Conservation (phyloP, 164 flowering plant species). For the Vitis rotundifolia region DNA sequence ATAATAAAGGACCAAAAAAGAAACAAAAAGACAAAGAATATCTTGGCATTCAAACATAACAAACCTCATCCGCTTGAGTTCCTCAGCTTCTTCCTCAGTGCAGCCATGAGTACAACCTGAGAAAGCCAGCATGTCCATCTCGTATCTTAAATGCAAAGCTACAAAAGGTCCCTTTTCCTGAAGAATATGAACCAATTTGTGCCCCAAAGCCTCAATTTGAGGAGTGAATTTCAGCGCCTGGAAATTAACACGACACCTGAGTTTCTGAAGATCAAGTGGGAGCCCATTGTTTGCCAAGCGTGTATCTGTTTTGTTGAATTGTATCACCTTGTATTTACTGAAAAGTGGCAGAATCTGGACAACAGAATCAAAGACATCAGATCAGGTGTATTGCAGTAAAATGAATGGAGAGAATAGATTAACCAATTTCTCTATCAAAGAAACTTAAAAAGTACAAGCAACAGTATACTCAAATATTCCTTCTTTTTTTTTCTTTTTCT, state of each 20-base stretch:
- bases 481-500: no score
- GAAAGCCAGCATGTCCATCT: slow-evolving; percentile 97
- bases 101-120: slow-evolving; percentile 93
- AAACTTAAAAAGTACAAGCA: background rate
- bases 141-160: slow-evolving; percentile 88
- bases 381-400: background rate
- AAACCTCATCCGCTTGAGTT: slow-evolving; percentile 80
- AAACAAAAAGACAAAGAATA: background rate
- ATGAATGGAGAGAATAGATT: no score
- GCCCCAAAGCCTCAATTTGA: slow-evolving; percentile 73
- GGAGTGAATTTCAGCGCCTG: slow-evolving; percentile 81
- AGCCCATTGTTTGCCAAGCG: slow-evolving; percentile 87
- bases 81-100: slow-evolving; percentile 66
- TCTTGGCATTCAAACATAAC: slow-evolving; percentile 12
- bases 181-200: slow-evolving; percentile 63
- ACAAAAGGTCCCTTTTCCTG: slow-evolving; percentile 66
- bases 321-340: slow-evolving; percentile 55
- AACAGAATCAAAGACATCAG: slow-evolving; percentile 1
- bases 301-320: slow-evolving; percentile 83
- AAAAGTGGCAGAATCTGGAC: slow-evolving; percentile 83
- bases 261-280: slow-evolving; percentile 67
- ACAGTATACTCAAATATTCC: no score
- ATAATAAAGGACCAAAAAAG: background rate
- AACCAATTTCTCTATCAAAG: background rate
- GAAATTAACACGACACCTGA: slow-evolving; percentile 86